Evolutionary conservation across 2,329 filamentous ascomycete species (phyloP).

Genomic region (Fusarium brachygibbosum): DNA sequence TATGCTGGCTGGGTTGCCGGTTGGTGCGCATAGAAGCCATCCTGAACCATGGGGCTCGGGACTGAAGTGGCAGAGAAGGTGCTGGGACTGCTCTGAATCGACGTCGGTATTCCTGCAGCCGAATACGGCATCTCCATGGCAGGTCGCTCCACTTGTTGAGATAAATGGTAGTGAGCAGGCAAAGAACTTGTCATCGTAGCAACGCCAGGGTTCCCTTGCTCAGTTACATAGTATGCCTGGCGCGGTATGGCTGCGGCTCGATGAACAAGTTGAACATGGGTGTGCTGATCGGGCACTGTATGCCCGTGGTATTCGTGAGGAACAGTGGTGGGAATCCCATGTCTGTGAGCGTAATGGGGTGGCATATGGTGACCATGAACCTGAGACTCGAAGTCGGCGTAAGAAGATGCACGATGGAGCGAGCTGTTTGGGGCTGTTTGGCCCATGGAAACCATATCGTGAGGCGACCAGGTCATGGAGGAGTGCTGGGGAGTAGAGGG

Average conservation of each 20-base stretch:
- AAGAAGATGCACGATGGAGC: slow-evolving; percentile 67
- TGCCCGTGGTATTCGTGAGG: slow-evolving; percentile 60
- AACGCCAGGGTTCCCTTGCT: slow-evolving; percentile 72
- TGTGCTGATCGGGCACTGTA: slow-evolving; percentile 60
- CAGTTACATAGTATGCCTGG: slow-evolving; percentile 69
- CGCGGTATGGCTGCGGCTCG: slow-evolving; percentile 63
- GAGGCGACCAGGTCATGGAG: slow-evolving; percentile 65
- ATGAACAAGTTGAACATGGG: slow-evolving; percentile 63
- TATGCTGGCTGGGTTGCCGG: slow-evolving; percentile 63
- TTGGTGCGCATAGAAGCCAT: slow-evolving; percentile 70
- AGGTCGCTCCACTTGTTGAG: slow-evolving; percentile 62
- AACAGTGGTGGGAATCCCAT: slow-evolving; percentile 60
- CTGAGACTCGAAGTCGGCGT: slow-evolving; percentile 67
- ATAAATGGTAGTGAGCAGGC: slow-evolving; percentile 65
- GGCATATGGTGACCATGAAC: slow-evolving; percentile 57
- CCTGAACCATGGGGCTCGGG: slow-evolving; percentile 66
- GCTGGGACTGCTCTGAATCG: slow-evolving; percentile 70
- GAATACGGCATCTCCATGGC: slow-evolving; percentile 66
- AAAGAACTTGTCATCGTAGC: slow-evolving; percentile 70
- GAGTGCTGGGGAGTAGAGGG: slow-evolving; percentile 70
- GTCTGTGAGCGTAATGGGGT: slow-evolving; percentile 60
- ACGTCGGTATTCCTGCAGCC: slow-evolving; percentile 61
- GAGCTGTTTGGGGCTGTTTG: slow-evolving; percentile 53
- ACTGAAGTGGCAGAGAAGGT: slow-evolving; percentile 69
- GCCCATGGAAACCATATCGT: slow-evolving; percentile 58